Base-by-base conservation (phyloP, 2,329 filamentous ascomycete genomes). In the Arthrobotrys sinensis region DNA sequence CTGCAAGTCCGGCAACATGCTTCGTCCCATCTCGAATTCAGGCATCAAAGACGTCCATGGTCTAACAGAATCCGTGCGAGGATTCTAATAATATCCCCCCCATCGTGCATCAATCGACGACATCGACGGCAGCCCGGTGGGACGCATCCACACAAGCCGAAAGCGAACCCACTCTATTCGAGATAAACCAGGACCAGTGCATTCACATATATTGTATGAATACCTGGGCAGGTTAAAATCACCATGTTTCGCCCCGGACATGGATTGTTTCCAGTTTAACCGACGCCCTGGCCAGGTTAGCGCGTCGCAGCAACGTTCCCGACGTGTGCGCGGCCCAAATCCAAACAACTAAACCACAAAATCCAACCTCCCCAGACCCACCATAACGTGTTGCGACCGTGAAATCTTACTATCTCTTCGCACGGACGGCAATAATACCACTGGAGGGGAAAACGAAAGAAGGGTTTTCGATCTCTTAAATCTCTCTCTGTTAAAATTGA, bases 131-230 rank as follows among this genome's bases (percentile, higher is more conserved):
- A 32, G 34, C 43, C 45, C 28, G 40, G 28, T 57, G 60, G 68
- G 46, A 52, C 28, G 43, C 52, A 46, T 36, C 70, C 45, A 36
- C 69, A 64, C 28, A 69, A 19, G n/a, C 28, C 36, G 21, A 64
- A 53, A 50, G n/a, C 43, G 45, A 77, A 78, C 46, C 73, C 75
- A 78, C 75, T 78, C 75, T 78, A 36, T 45, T 67, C 75, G 46
- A 78, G 67, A 78, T 78, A 48, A 53, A 43, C 75, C 75, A 78
- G 75, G 75, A 78, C 75, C 68, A 34, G 62, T 78, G 75, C 75
- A 68, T 38, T 50, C 36, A 50, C 46, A 57, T 55, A 63, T 32
- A 63, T 63, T 64, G 67, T 55, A 57, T 55, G 52, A 78, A 72
- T 72, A 43, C 62, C 48, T 57, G 40, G 24, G 36, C 52, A 19